A percentile compares a stretch with the other conserved stretches of the same genome.
Conservation (phyloP, 2,329 filamentous ascomycete genomes). For the Hypoxylon sp. region DNA sequence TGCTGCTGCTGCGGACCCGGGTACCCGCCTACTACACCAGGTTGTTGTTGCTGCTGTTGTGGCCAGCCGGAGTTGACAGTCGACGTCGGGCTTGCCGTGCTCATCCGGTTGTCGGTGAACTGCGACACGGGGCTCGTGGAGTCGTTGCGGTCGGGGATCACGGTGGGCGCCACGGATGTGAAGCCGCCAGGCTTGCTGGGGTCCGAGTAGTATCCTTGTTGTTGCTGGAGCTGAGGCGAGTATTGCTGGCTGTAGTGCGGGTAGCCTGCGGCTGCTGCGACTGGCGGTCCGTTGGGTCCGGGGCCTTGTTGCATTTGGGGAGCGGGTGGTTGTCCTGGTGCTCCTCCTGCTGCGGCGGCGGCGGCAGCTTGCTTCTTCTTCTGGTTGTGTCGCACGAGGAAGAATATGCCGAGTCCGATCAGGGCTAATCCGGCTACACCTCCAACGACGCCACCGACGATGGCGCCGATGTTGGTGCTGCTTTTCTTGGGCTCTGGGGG, state of each 20-base stretch:
- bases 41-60: constrained; percentile 26
- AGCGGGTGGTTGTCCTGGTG: no score
- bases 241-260: constrained; percentile 39
- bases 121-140: constrained; percentile 44
- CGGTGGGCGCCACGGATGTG: constrained; percentile 27
- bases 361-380: constrained; percentile 44
- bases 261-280: constrained; percentile 23
- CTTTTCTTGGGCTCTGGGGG: constrained; percentile 35
- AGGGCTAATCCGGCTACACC: constrained; percentile 54
- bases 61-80: constrained; percentile 40
- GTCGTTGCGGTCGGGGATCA: constrained; percentile 39
- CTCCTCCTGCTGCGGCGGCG: constrained; percentile 24
- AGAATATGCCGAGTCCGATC: constrained; percentile 52
- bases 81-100: constrained; percentile 42
- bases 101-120: constrained; percentile 37
- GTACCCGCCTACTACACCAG: neutral
- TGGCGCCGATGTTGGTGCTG: constrained; percentile 51
- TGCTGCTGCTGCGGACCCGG: constrained; percentile 31
- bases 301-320: constrained; percentile 23
- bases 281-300: constrained; percentile 14
- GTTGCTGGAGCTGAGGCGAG: constrained; percentile 9
- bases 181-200: constrained; percentile 42
- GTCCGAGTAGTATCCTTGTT: constrained; percentile 33
- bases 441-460: constrained; percentile 58
- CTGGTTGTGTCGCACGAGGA: constrained; percentile 52